Base-by-base conservation (phyloP, 306 rosid genomes). In the Luffa acutangula region DNA sequence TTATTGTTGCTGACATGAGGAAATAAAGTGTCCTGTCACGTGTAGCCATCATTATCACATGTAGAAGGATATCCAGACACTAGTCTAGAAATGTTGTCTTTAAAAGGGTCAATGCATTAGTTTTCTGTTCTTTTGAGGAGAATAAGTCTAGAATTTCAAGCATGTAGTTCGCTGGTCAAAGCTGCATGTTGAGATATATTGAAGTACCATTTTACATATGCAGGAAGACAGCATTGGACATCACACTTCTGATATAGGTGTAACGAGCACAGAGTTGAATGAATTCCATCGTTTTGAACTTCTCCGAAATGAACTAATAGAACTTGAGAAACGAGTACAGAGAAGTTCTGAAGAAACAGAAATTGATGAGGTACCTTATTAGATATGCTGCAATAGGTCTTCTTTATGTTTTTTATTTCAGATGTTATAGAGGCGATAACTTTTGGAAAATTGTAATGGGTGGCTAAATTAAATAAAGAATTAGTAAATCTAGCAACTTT, bases 321-420 rank as follows among this genome's bases (percentile, higher is more conserved):
- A 96, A 84, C 96, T 96, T 82, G 99, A 93, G 87, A 83, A 88
- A 51, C 89, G 96, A 86, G 98, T 91, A 67, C 92, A 91, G 85
- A 87, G 77, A 88, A 96, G 92, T 78, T 83, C 97, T 79, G 88
- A 89, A 83, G 94, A 87, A 79, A 85, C 98, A 73, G 92, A 89
- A 76, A 85, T 78, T 82, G 93, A 87, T 80, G 91, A 88, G 90
- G 98, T 93, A 83, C 18, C 33, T 80, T 54, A 64, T 45, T 80
- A 70, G 53, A n/a, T 60, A 71, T 80, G 52, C 20, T 43, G 54
- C 75, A 49, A 43, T 52, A 53, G 34, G 7, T 82, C 46, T 74
- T 33, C 57, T 81, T 31, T 34, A 9, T 52, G 42, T 67, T 42
- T 43, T 53, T 43, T 42, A 70, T 10, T 70, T 70, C 54, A 67